Evolutionary conservation across 257 asterid species (phyloP).

Genomic region (Nicotiana undulata): DNA sequence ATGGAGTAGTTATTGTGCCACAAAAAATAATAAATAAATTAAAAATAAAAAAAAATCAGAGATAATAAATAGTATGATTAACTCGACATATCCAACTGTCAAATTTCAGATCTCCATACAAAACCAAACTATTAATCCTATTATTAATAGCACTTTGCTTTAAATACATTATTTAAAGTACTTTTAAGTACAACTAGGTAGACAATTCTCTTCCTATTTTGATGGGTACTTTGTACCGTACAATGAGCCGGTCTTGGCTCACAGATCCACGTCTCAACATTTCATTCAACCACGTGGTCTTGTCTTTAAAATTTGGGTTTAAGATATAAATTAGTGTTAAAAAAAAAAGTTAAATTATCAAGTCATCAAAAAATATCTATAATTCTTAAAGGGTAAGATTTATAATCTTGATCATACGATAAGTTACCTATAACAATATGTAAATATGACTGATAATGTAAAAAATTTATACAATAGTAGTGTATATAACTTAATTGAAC

Average conservation of each 20-base stretch:
- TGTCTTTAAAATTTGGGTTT: background rate
- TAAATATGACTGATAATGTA: too few relatives aligned
- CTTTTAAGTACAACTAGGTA: background rate
- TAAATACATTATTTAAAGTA: background rate
- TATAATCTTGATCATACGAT: too few relatives aligned
- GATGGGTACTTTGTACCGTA: conserved; percentile 28
- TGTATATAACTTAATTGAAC: too few relatives aligned
- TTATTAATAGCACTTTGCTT: background rate
- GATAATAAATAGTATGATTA: conserved; percentile 14
- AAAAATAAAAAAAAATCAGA: too few relatives aligned
- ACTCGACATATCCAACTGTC: conserved; percentile 37
- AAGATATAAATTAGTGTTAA: too few relatives aligned
- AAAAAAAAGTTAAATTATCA: too few relatives aligned
- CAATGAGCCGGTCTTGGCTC: conserved; percentile 8
- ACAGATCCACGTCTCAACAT: conserved; percentile 14
- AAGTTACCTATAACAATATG: too few relatives aligned
- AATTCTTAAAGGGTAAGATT: too few relatives aligned
- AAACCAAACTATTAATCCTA: background rate
- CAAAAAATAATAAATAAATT: too few relatives aligned
- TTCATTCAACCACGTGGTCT: conserved; percentile 8
- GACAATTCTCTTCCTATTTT: background rate
- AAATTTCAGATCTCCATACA: conserved; percentile 29
- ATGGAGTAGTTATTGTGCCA: background rate
- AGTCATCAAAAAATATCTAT: too few relatives aligned
- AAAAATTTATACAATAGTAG: too few relatives aligned